phyloP scores from a whole-genome alignment of 176 grass and related monocot species.

The Chrysopogon serrulatus region DNA sequence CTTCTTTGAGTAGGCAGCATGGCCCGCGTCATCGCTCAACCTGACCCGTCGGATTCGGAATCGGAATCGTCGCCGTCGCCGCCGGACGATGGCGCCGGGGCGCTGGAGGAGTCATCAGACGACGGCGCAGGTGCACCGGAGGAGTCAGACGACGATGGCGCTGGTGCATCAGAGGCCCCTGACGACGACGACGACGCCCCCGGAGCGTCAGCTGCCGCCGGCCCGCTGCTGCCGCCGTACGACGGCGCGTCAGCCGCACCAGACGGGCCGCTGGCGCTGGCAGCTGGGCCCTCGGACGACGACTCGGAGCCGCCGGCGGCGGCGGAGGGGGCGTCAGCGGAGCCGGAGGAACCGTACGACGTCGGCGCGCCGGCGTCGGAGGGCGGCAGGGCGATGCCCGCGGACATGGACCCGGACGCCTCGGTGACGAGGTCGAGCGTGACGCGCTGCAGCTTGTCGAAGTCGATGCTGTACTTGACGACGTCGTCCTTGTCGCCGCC shows the following conservation, averaged over 20 bases:
- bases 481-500: constrained; percentile 13
- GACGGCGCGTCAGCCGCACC: background rate
- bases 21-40: background rate
- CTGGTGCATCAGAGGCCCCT: background rate
- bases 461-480: constrained; percentile 34
- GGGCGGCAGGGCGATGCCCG: constrained; percentile 16
- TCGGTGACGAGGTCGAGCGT: constrained; percentile 38
- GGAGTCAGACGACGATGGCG: background rate
- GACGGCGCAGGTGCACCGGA: background rate
- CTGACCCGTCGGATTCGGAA: background rate
- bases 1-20: background rate
- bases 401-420: constrained; percentile 25
- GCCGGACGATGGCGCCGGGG: background rate
- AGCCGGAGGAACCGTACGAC: no score
- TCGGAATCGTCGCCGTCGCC: background rate
- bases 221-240: background rate
- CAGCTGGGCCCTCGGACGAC: background rate
- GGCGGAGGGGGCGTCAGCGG: background rate
- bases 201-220: background rate
- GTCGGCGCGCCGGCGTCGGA: constrained; percentile 2
- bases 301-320: no score
- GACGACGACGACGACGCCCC: background rate
- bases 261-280: background rate
- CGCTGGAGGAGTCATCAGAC: background rate
- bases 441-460: constrained; percentile 43